These are phyloP conservation scores for Cyclotella cryptica DNA, from an alignment of 108 stramenopile species.

Conservation along the genomic window DNA sequence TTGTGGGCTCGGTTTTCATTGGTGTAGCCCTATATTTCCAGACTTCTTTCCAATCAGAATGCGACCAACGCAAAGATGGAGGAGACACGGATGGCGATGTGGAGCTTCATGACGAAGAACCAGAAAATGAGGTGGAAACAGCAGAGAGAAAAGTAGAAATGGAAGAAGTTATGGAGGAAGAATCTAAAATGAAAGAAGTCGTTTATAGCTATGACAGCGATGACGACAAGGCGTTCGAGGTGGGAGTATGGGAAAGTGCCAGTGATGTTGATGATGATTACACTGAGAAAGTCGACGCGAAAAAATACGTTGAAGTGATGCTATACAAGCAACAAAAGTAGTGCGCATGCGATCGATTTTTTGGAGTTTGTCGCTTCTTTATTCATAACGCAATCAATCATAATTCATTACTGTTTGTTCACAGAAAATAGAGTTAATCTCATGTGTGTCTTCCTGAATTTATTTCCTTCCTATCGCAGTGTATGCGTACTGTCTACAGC, in stretches of 20 bases:
- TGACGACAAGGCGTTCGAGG: conserved; percentile 1
- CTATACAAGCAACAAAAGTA: not conserved
- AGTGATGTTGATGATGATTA: conserved; percentile 26
- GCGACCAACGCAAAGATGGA: conserved; percentile 1
- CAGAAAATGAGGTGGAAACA: conserved; percentile 8
- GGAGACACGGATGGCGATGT: not conserved
- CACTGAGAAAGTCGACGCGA: not conserved
- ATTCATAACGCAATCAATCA: too few species aligned
- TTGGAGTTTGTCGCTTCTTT: too few species aligned
- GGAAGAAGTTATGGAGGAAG: not conserved
- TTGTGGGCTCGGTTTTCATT: conserved; percentile 36
- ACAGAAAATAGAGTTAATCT: too few species aligned
- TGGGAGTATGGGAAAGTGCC: conserved; percentile 1
- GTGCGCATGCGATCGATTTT: not conserved
- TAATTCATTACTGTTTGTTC: too few species aligned
- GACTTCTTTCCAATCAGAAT: not conserved
- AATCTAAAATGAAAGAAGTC: conserved; percentile 4
- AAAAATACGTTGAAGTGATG: conserved; percentile 4
- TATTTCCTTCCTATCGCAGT: too few species aligned
- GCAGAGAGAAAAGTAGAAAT: not conserved
- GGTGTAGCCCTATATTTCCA: conserved; percentile 17
- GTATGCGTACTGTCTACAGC: not conserved
- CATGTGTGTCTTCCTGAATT: too few species aligned
- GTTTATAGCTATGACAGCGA: not conserved
- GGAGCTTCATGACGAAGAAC: conserved; percentile 3